These are phyloP conservation scores for Nicotiana attenuata DNA, from an alignment of 257 asterid genomes.

Conservation along the genomic window DNA sequence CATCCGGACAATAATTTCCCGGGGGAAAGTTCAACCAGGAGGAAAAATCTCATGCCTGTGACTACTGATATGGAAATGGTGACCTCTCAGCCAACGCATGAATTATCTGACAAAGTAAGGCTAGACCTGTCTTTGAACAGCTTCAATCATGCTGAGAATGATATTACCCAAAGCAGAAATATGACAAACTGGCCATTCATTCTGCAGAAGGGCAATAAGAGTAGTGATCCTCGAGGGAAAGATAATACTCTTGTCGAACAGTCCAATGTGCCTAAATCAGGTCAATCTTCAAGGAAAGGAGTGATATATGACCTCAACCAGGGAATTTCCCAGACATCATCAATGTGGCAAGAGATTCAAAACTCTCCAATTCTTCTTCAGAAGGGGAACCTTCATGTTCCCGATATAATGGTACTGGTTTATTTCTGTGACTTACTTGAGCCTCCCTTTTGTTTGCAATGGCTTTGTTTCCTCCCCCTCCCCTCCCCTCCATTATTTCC, in stretches of 20 bases:
- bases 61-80: neutral
- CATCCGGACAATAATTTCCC: constrained; percentile 20
- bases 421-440: neutral
- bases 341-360: constrained; percentile 9
- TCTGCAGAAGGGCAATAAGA: constrained; percentile 9
- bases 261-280: neutral
- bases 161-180: constrained; percentile 10
- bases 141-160: constrained; percentile 23
- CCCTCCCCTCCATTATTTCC: neutral
- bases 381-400: neutral
- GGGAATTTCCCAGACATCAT: neutral
- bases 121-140: constrained; percentile 59
- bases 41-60: neutral
- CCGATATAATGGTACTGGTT: constrained; percentile 3
- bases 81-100: neutral
- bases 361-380: constrained; percentile 1
- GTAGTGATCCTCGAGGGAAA: constrained; percentile 2
- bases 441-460: neutral
- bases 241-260: constrained; percentile 4
- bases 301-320: constrained; percentile 10
- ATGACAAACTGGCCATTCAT: neutral
- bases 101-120: constrained; percentile 22
- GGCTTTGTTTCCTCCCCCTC: neutral
- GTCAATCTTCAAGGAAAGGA: constrained; percentile 11
- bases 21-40: constrained; percentile 29